Base-by-base conservation (phyloP, 1,284 basidiomycete genomes). In the Ustanciosporium gigantosporum region DNA sequence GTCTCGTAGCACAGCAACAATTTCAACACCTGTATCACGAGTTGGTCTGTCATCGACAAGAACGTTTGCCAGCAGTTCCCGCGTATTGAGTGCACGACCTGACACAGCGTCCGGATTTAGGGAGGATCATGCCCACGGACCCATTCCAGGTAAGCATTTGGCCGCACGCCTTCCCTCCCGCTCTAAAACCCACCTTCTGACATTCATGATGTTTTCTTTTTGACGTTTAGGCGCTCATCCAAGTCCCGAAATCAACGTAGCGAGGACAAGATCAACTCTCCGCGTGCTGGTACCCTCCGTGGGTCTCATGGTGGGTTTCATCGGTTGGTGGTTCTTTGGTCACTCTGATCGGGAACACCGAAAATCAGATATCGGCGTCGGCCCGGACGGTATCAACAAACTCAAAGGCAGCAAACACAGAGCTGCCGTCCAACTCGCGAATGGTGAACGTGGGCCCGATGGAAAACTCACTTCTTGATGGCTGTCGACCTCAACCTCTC, bases 311-410 rank as follows among this genome's bases (percentile, higher is more conserved):
- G 25, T 49, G 16, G 56, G 27, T 0, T 60, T 61, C 45, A 66
- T 66, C 37, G 52, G 52, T 15, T 66, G 62, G 62, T 66, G 62
- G 62, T 66, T 66, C 57, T n/a, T 66, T 36, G 57, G 51, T 34
- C 56, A 66, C 46, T 23, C 35, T n/a, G 36, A 57, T 32, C 57
- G 62, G 1, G 57, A 48, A 17, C 45, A 52, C 25, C 31, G 62
- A 16, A 66, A 66, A 16, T 20, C 31, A 3, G 41, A 25, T 13
- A 53, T 66, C 42, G 46, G 50, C 27, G 52, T 66, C 9, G 62
- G 62, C 14, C 48, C 48, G 0, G 62, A 66, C 14, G 52, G 46
- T 0, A 22, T 45, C 40, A 66, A 66, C 57, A 66, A 66, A 36
- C 35, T 66, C 24, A 53, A 66, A 32, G 62, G 62, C 11, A 36